Evolutionary conservation across 1,284 basidiomycete genomes (phyloP).

Genomic region (Butyriboletus appendiculatus): DNA sequence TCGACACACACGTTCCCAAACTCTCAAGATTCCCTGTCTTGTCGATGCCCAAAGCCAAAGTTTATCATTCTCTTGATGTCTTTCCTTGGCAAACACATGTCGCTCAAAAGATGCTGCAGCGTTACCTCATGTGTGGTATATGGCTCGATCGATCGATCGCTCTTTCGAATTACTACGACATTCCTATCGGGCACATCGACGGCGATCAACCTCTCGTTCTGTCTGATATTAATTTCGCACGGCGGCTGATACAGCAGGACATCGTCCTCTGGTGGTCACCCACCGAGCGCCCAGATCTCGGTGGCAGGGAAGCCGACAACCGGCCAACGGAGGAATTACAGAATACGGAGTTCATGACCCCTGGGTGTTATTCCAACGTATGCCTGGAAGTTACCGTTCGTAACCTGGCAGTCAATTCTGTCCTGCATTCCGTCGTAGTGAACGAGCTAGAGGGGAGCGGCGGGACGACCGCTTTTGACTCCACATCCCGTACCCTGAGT

Average conservation of each 20-base stretch:
- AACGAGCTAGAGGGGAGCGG: constrained; percentile 97
- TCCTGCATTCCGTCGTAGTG: constrained; percentile 92
- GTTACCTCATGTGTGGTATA: constrained; percentile 77
- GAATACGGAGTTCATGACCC: constrained; percentile 82
- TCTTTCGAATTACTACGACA: constrained; percentile 89
- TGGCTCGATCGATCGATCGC: constrained; percentile 86
- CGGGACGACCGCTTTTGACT: constrained; percentile 92
- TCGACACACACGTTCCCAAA: constrained; percentile 74
- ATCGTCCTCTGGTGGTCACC: constrained; percentile 98
- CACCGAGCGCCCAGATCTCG: constrained; percentile 88
- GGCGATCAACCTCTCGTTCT: constrained; percentile 87
- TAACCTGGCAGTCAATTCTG: constrained; percentile 93
- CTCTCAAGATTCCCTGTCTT: constrained; percentile 87
- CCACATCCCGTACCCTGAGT: constrained; percentile 87
- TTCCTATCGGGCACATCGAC: constrained; percentile 91
- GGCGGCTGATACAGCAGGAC: constrained; percentile 85
- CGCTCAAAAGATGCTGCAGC: constrained; percentile 78
- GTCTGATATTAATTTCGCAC: constrained; percentile 91
- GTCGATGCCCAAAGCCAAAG: constrained; percentile 78
- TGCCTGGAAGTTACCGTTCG: constrained; percentile 89
- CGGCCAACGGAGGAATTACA: constrained; percentile 79
- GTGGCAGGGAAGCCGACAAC: constrained; percentile 89
- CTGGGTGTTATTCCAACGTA: constrained; percentile 92
- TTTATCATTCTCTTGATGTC: constrained; percentile 71
- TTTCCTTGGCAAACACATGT: constrained; percentile 80